Base-by-base conservation (phyloP, 371 early-diverging fungal genomes). In the Mucor racemosus region DNA sequence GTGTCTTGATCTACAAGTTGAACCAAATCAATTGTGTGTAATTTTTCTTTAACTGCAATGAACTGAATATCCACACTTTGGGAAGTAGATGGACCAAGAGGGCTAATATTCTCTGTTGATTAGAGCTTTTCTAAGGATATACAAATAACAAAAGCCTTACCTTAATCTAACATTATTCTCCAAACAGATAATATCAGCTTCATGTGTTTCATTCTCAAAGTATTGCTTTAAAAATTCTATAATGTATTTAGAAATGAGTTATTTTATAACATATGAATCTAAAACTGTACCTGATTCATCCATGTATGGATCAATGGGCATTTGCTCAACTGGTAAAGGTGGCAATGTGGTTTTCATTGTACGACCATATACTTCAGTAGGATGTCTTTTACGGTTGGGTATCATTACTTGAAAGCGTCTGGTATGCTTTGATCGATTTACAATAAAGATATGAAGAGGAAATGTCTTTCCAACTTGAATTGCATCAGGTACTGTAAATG, bases 61-160 rank as follows among this genome's bases (percentile, higher is more conserved):
- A 92, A 94, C 60, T 91, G 90, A 55, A 94, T 78, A 72, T 91
- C 87, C 39, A 89, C 79, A 15, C 86, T 84, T 75, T 92, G 91
- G 40, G 91, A 91, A 5, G 90, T 86, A 14, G 83, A 78, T 13
- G 91, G 90, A 36, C 84, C 84, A 41, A 94, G 68, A n/a, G 89
- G 88, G 41, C 93, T 91, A 72, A 1, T 17, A 53, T 15, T 8
- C 42, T 36, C 3, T 13, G 39, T 39, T 15, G 14, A n/a, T 40
- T 34, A 33, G 42, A 10, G 26, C 26, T 26, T 26, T 26, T 26
- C 1, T 26, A 26, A 26, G 26, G 3, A 3, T 5, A 36, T 9
- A 7, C 34, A 14, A 31, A 36, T 13, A 44, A 31, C 17, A 34
- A 31, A 31, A 5, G 14, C 11, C 5, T 55, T 85, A 85, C 85